These are phyloP conservation scores for Penicillium odoratum DNA, from an alignment of 495 filamentous ascomycete genomes.

Conservation along the genomic window DNA sequence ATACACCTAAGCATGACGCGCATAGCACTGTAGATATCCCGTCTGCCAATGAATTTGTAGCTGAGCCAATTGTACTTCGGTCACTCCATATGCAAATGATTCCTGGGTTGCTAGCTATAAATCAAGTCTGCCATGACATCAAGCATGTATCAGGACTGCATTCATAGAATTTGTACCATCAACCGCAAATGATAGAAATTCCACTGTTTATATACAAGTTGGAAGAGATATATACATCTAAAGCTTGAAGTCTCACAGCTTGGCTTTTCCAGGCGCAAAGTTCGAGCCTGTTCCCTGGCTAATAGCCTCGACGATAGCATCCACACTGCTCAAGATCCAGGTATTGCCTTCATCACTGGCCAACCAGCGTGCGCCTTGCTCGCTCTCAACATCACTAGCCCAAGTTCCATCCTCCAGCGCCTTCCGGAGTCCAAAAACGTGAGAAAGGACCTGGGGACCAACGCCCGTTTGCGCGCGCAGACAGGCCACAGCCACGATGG, in stretches of 20 bases:
- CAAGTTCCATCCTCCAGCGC: slow-evolving; percentile 65
- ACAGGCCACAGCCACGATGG: slow-evolving; percentile 67
- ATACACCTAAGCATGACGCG: too few relatives aligned
- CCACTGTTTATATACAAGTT: neutral
- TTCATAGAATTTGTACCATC: too few relatives aligned
- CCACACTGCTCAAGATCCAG: slow-evolving; percentile 70
- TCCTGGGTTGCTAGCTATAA: too few relatives aligned
- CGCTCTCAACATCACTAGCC: slow-evolving; percentile 50
- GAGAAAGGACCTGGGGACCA: slow-evolving; percentile 72
- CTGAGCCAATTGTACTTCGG: too few relatives aligned
- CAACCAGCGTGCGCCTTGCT: slow-evolving; percentile 61
- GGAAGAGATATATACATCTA: neutral
- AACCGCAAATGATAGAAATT: too few relatives aligned
- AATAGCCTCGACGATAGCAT: slow-evolving; percentile 65
- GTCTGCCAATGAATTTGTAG: too few relatives aligned
- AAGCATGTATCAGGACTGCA: too few relatives aligned
- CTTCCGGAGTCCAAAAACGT: slow-evolving; percentile 74
- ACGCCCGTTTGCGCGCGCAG: slow-evolving; percentile 74
- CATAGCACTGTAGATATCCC: too few relatives aligned
- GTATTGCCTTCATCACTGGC: slow-evolving; percentile 69
- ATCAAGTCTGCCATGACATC: too few relatives aligned
- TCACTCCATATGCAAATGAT: too few relatives aligned
- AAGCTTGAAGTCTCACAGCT: slow-evolving; percentile 36
- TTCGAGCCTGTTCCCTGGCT: slow-evolving; percentile 55
- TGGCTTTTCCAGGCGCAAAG: slow-evolving; percentile 58